A percentile compares a stretch with the other conserved stretches of the same genome.
These are phyloP conservation scores for Fagopyrum homotropicum DNA, from an alignment of 148 eudicot genomes.

Conservation along the genomic window DNA sequence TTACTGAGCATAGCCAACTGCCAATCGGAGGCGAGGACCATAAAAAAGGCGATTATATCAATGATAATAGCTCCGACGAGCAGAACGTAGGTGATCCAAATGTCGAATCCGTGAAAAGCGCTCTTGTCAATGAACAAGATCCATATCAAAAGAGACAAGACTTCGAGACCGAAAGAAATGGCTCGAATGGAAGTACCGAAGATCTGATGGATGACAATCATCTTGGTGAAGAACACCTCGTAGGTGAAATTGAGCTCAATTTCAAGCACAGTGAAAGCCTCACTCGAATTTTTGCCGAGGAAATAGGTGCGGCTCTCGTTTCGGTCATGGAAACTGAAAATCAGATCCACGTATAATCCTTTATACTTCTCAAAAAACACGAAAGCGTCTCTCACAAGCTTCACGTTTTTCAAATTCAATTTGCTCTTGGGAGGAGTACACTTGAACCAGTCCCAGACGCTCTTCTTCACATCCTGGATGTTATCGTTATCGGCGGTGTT, in stretches of 20 bases:
- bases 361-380: conserved; percentile 28
- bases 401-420: conserved; percentile 12
- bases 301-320: conserved; percentile 33
- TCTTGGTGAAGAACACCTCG: conserved; percentile 39
- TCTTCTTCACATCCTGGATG: neutral
- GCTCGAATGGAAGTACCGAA: conserved; percentile 18
- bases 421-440: too few relatives aligned
- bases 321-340: conserved; percentile 37
- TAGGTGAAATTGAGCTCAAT: conserved; percentile 44
- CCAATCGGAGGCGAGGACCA: conserved; percentile 36
- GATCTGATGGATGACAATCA: conserved; percentile 17
- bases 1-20: neutral
- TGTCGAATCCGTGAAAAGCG: conserved; percentile 11
- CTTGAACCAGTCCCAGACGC: too few relatives aligned
- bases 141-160: conserved; percentile 22
- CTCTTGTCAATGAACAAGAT: conserved; percentile 6
- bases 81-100: conserved; percentile 20
- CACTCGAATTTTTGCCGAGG: conserved; percentile 19
- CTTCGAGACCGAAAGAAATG: neutral
- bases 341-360: conserved; percentile 40
- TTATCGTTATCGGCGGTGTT: too few relatives aligned
- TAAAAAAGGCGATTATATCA: conserved; percentile 25
- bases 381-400: conserved; percentile 26
- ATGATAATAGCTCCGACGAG: conserved; percentile 24
- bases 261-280: conserved; percentile 44